Base-by-base conservation (phyloP, 257 asterid genomes). In the Gentiana straminea region DNA sequence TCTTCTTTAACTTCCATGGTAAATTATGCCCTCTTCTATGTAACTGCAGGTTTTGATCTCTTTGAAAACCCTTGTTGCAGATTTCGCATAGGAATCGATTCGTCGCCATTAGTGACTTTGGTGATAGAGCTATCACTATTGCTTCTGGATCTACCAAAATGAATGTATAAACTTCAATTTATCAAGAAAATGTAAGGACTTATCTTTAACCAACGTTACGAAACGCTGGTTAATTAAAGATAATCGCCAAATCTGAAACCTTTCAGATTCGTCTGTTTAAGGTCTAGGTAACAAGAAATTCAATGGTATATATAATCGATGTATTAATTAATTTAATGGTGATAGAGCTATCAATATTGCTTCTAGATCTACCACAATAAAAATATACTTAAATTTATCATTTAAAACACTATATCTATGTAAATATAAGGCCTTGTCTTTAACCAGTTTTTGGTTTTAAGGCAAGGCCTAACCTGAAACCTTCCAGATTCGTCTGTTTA, bases 21-120 rank as follows among this genome's bases (percentile, higher is more conserved):
- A 63, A 24, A 54, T 61, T 61, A 13, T 61, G 66, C 32, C 66
- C 66, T 32, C 66, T 51, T 3, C 66, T 52, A 43, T 61, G 66
- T 13, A 61, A 5, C 43, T 61, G 66, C 38, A 61, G 66, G 36
- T 61, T 61, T 51, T 61, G 66, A 43, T 61, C 66, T 43, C 66
- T 61, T 51, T 61, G 59, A 41, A 61, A 61, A 0, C 66, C 66
- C 38, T 61, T 61, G 32, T 61, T 43, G 35, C 66, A 61, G 2
- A 61, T 50, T 61, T 61, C 66, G 41, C 66, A 61, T 2, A 61
- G 13, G 35, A 51, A 61, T 13, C 66, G 39, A 44, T 61, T 61
- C n/a, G 66, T 61, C 3, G 66, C 46, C 66, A 61, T 61, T 24
- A 61, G 59, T 3, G 66, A 51, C 44, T 32, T 61, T 13, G 66